phyloP scores from a whole-genome alignment of 805 yeast genomes.

The Candida succiphila region DNA sequence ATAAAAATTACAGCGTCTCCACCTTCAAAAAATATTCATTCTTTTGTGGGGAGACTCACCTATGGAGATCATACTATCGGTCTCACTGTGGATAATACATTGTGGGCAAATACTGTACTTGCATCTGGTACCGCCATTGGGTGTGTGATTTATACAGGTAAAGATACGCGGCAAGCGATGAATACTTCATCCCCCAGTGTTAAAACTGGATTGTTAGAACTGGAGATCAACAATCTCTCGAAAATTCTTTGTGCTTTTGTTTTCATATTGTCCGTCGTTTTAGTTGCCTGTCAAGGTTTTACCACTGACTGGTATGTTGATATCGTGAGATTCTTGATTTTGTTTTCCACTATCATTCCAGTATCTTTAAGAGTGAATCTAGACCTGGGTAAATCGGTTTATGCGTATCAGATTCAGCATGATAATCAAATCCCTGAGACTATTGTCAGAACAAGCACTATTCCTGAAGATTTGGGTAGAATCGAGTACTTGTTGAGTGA shows the following conservation, averaged over 20 bases:
- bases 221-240: conserved; percentile 82
- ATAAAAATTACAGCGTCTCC: conserved; percentile 59
- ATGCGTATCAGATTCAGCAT: conserved; percentile 90
- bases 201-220: conserved; percentile 80
- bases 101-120: conserved; percentile 97
- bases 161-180: conserved; percentile 89
- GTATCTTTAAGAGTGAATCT: conserved; percentile 90
- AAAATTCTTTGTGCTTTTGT: conserved; percentile 86
- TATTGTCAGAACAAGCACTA: conserved; percentile 92
- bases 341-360: conserved; percentile 93
- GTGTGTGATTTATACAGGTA: conserved; percentile 81
- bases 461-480: conserved; percentile 96
- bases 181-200: conserved; percentile 84
- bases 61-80: conserved; percentile 51
- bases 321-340: conserved; percentile 78
- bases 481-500: conserved; percentile 88
- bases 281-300: conserved; percentile 78
- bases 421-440: conserved; percentile 76
- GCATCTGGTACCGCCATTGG: conserved; percentile 93
- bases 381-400: conserved; percentile 92
- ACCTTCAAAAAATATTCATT: conserved; percentile 79
- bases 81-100: conserved; percentile 76
- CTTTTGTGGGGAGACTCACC: conserved; percentile 66
- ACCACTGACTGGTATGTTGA: conserved; percentile 76
- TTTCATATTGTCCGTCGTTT: conserved; percentile 59